These are phyloP conservation scores for Fusarium heterosporum DNA, from an alignment of 2,329 filamentous ascomycete species.

Conservation along the genomic window DNA sequence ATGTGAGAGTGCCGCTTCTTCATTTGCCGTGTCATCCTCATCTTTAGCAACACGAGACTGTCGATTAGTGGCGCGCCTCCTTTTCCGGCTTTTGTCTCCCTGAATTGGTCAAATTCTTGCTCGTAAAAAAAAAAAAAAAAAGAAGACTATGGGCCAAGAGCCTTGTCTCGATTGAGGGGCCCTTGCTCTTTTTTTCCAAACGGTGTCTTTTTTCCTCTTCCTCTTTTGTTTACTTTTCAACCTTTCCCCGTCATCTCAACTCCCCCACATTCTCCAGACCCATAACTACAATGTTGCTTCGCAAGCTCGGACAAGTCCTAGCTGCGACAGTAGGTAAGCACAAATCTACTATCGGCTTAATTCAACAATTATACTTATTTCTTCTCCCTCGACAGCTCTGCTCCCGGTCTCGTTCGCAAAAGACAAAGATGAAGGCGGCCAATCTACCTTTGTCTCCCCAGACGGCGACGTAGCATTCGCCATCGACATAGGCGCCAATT, in stretches of 20 bases:
- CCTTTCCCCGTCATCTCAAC: neutral
- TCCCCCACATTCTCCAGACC: constrained; percentile 27
- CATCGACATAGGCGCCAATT: constrained; percentile 61
- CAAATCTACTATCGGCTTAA: neutral
- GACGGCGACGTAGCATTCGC: constrained; percentile 61
- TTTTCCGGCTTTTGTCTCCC: constrained; percentile 39
- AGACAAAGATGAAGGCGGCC: constrained; percentile 48
- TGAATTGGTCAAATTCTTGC: constrained; percentile 22
- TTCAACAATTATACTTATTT: neutral
- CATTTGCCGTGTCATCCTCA: constrained; percentile 26
- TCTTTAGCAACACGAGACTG: constrained; percentile 10
- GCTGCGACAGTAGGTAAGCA: constrained; percentile 47
- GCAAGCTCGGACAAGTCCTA: constrained; percentile 48
- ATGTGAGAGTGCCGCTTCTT: constrained; percentile 19
- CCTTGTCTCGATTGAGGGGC: constrained; percentile 14
- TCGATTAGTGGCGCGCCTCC: constrained; percentile 42
- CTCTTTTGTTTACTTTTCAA: neutral
- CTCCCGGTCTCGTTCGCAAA: constrained; percentile 44
- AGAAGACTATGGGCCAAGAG: neutral
- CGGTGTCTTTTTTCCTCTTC: neutral
- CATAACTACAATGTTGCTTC: constrained; percentile 46
- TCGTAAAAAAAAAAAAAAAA: constrained; percentile 6
- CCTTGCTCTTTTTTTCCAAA: constrained; percentile 2
- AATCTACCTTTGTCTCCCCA: constrained; percentile 59
- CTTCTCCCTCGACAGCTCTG: constrained; percentile 36